phyloP scores from a whole-genome alignment of 805 yeast genomes.

The Saccharomycopsis fermentans region DNA sequence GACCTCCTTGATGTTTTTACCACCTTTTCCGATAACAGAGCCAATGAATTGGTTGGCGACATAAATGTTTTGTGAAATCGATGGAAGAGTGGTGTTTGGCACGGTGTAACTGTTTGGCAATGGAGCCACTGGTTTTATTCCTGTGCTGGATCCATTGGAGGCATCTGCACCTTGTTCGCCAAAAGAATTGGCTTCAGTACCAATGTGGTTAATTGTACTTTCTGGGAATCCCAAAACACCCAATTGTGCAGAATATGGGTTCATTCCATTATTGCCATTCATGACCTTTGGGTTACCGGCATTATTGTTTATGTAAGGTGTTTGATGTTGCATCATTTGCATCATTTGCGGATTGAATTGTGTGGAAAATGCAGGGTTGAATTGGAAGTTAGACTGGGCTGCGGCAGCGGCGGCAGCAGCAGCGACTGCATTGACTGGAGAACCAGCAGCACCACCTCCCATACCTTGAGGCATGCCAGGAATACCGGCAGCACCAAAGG shows the following conservation, averaged over 20 bases:
- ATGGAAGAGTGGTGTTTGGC: conserved; percentile 12
- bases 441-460: conserved; percentile 6
- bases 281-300: background rate
- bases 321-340: conserved; percentile 14
- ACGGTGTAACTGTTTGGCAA: conserved; percentile 10
- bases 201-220: conserved; percentile 1
- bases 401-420: conserved; percentile 7
- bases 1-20: conserved; percentile 69
- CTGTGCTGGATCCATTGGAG: conserved; percentile 1
- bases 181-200: conserved; percentile 4
- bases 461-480: conserved; percentile 1
- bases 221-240: background rate
- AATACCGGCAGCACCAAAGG: background rate
- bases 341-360: conserved; percentile 14
- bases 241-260: conserved; percentile 4
- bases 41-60: conserved; percentile 78
- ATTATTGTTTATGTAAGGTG: conserved; percentile 1
- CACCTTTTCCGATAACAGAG: conserved; percentile 78
- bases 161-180: conserved; percentile 4
- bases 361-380: conserved; percentile 1
- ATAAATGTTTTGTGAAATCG: conserved; percentile 53
- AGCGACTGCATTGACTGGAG: background rate
- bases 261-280: conserved; percentile 6
- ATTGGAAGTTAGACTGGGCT: conserved; percentile 10
- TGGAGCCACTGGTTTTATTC: conserved; percentile 10